Evolutionary conservation across 2,329 filamentous ascomycete species (phyloP).

Genomic region (Trichophyton equinum): DNA sequence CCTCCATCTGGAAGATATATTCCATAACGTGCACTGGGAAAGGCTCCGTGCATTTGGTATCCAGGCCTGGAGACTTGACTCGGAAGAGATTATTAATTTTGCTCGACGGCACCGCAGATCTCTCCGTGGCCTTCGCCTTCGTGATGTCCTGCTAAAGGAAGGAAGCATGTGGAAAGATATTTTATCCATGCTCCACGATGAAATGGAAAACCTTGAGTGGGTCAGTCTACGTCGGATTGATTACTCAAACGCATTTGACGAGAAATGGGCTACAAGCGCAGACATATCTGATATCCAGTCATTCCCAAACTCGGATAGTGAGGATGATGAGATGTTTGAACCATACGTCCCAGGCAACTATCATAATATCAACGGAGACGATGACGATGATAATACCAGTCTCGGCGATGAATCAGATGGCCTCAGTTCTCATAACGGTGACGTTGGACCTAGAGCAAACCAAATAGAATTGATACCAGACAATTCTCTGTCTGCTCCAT

Average conservation of each 20-base stretch:
- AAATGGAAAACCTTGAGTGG: slow-evolving; percentile 48
- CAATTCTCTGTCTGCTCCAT: slow-evolving; percentile 10
- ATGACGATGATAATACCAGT: slow-evolving; percentile 10
- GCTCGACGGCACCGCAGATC: slow-evolving; percentile 43
- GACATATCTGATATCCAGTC: slow-evolving; percentile 15
- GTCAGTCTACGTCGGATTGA: slow-evolving; percentile 50
- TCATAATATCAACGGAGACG: slow-evolving; percentile 5
- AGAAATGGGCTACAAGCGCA: slow-evolving; percentile 19
- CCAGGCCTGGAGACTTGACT: slow-evolving; percentile 50
- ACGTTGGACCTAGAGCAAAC: slow-evolving; percentile 14
- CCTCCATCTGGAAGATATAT: slow-evolving; percentile 47
- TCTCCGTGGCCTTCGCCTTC: slow-evolving; percentile 47
- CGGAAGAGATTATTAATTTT: slow-evolving; percentile 48
- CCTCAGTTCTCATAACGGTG: slow-evolving; percentile 14
- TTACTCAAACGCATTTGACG: slow-evolving; percentile 45
- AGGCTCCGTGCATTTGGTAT: slow-evolving; percentile 52
- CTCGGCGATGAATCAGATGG: slow-evolving; percentile 15
- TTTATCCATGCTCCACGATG: slow-evolving; percentile 42
- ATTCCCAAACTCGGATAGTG: slow-evolving; percentile 14
- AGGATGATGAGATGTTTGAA: slow-evolving; percentile 14
- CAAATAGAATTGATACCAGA: slow-evolving; percentile 15
- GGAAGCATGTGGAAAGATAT: slow-evolving; percentile 51
- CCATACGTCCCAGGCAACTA: slow-evolving; percentile 5
- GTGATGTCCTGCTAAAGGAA: slow-evolving; percentile 49
- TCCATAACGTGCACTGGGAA: slow-evolving; percentile 50